A percentile compares a stretch with the other conserved stretches of the same genome.
These are phyloP conservation scores for Ricinus communis DNA, from an alignment of 345 rosid genomes.

Conservation along the genomic window DNA sequence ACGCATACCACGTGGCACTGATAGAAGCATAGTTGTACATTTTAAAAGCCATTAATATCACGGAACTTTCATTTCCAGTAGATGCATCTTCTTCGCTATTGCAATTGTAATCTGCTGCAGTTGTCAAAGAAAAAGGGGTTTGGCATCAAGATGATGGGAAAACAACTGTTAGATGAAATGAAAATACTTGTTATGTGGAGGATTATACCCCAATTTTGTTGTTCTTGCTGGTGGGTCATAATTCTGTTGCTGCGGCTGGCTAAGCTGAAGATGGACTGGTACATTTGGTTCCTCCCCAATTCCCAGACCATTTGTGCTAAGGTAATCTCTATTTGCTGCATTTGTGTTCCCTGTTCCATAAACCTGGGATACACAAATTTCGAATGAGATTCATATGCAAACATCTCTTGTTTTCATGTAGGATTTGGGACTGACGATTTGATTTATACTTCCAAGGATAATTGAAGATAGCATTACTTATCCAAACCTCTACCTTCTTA, in stretches of 20 bases:
- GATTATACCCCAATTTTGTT: constrained; percentile 58
- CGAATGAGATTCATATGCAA: constrained; percentile 29
- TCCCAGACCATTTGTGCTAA: constrained; percentile 46
- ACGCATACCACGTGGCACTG: constrained; percentile 39
- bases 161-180: background rate
- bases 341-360: constrained; percentile 45
- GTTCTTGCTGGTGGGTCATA: constrained; percentile 43
- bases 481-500: constrained; percentile 37
- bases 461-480: constrained; percentile 4
- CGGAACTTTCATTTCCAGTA: constrained; percentile 23
- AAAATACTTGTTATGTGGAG: constrained; percentile 22
- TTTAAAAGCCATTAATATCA: constrained; percentile 17
- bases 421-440: constrained; percentile 8
- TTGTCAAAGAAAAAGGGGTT: constrained; percentile 17
- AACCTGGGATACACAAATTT: constrained; percentile 32
- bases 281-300: constrained; percentile 50
- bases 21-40: constrained; percentile 39
- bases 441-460: constrained; percentile 12
- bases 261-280: constrained; percentile 64
- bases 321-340: constrained; percentile 38
- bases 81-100: constrained; percentile 35
- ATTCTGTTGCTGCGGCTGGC: constrained; percentile 57
- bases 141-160: constrained; percentile 20
- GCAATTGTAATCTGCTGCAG: constrained; percentile 61
- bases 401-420: constrained; percentile 18